Base-by-base conservation (phyloP, 768 basidiomycete genomes). In the Pleurotus pulmonarius region DNA sequence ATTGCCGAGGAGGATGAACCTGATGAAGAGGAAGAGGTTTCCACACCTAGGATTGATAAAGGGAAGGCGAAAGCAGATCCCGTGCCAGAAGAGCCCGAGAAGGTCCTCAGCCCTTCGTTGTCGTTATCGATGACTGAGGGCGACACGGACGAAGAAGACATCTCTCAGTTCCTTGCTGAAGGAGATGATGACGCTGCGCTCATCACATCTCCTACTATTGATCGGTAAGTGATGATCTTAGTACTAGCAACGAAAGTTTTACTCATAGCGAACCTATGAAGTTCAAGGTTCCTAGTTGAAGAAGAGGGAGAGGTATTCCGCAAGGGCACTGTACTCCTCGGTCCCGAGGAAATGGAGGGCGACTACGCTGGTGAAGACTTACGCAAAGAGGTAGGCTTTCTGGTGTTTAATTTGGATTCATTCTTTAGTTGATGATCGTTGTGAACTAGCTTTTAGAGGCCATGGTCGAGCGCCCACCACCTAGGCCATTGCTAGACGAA, bases 221-320 rank as follows among this genome's bases (percentile, higher is more conserved):
- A 86, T 60, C 71, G 83, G 87, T 87, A 51, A 61, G 80, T 56
- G 20, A 24, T 55, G 4, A 38, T 9, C 39, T 45, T 9, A 9
- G 29, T 25, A 5, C 45, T 25, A 20, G 13, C 13, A 43, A 22
- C 0, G 22, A 22, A 22, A 24, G 58, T 25, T 25, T 45, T 16
- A 57, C 26, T 61, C 25, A 49, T 58, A 22, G 41, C n/a, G 41
- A 40, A n/a, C 8, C 15, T 44, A 40, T 59, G 9, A 52, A 88
- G 90, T 47, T 90, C 88, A 22, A 77, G 85, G 60, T 85, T 79
- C 51, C 92, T 90, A 87, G 88, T 95, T 0, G 90, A 86, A 55
- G 97, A 98, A 67, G 97, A 99, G 68, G 94, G 94, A 0, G 96
- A 98, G 71, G 89, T 98, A 40, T 98, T 98, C 75, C 78, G 95